phyloP scores from a whole-genome alignment of 768 basidiomycete genomes.

The Xanthoconium stramineum region DNA sequence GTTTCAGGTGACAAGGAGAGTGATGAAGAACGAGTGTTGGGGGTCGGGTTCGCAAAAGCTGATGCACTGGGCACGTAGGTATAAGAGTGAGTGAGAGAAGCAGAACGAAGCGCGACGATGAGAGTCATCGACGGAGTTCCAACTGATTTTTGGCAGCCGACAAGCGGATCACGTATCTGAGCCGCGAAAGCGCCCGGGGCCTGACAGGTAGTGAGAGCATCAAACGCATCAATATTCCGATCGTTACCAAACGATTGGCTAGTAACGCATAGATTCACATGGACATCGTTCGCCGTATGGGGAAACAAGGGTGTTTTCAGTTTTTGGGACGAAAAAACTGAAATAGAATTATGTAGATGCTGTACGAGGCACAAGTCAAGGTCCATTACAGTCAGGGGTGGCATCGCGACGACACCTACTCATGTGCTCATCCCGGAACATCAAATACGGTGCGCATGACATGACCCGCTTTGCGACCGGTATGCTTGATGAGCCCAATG shows the following conservation, averaged over 20 bases:
- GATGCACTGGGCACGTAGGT: not conserved
- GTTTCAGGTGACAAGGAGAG: slow-evolving; percentile 20
- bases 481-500: slow-evolving; percentile 77
- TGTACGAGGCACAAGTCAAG: slow-evolving; percentile 10
- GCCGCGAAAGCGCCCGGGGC: no score
- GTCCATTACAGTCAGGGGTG: not conserved
- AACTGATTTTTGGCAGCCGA: slow-evolving; percentile 16
- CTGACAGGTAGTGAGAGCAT: not conserved
- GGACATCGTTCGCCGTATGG: not conserved
- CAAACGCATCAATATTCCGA: not conserved
- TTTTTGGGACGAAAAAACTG: not conserved
- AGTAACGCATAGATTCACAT: not conserved
- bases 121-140: slow-evolving; percentile 30
- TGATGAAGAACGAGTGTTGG: slow-evolving; percentile 26
- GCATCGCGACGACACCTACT: slow-evolving; percentile 14
- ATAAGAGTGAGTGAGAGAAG: not conserved
- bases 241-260: not conserved
- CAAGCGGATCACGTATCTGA: not conserved
- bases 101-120: not conserved
- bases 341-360: not conserved
- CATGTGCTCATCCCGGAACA: slow-evolving; percentile 8
- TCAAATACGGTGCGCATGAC: slow-evolving; percentile 69
- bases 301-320: not conserved
- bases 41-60: slow-evolving; percentile 6
- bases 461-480: slow-evolving; percentile 74